Evolutionary conservation across 176 grass and related monocot genomes (phyloP), one percentile per base, ranked within the genome.

Genomic region (Oropetium thomaeum): DNA sequence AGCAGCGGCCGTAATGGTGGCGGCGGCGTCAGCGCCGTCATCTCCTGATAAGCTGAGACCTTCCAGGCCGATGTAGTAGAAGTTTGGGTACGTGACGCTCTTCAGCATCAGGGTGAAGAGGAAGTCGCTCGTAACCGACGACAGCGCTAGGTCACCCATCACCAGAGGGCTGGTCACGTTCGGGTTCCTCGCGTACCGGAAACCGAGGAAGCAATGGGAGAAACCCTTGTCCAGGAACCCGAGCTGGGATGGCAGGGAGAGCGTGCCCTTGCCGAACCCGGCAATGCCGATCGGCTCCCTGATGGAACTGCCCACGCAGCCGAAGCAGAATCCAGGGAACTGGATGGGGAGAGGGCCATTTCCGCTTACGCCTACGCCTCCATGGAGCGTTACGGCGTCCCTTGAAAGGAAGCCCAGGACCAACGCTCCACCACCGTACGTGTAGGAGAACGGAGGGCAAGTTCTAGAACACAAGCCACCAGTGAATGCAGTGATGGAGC

Each of bases 401-500:
- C 71, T 85, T 23, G 66, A 28, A 38, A 89, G 82, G 82, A 47
- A 77, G 25, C 82, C 82, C 25, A 89, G 49, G 77, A 85, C 78
- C 8, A 89, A 25, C 3, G 51, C 82, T 2, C 82, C 82, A 6
- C 77, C 87, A 13, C 82, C 78, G 5, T 89, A 85, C 5, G 77
- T 89, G 87, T 89, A 89, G 72, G 82, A 71, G 87, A 89, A 85
- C 2, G 82, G 75, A 73, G 82, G 87, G 87, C 82, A 89, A 12
- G 87, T 73, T 34, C 60, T 77, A 23, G 82, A 27, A 20, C 87
- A 89, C 31, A 22, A 7, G n/a, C 73, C 59, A 10, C 48, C 44
- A 8, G 76, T 53, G 68, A 89, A 84, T 59, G 82, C 54, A 4
- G 47, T n/a, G 16, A 85, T 77, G 32, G 66, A 48, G 52, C 87